Evolutionary conservation across 257 asterid genomes (phyloP).

Genomic region (Haberlea rhodopensis): DNA sequence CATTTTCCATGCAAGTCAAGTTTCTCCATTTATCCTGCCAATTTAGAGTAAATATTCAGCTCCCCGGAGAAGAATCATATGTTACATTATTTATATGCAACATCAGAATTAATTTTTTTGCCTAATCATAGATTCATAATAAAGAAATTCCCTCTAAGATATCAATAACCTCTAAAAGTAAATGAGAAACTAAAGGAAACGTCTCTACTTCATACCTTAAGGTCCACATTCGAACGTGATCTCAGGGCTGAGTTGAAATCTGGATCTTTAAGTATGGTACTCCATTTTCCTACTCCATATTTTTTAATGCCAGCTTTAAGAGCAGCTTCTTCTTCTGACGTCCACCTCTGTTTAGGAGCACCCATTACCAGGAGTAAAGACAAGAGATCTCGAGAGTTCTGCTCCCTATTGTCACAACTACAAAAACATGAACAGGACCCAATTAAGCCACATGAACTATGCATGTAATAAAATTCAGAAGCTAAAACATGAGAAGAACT

Average conservation of each 20-base stretch:
- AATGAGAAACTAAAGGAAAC: conserved; percentile 12
- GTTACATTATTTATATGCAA: not conserved
- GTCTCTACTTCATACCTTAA: conserved; percentile 53
- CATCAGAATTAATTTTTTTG: not conserved
- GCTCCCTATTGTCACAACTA: conserved; percentile 20
- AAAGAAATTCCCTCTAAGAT: conserved; percentile 20
- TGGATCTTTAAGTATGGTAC: conserved; percentile 90
- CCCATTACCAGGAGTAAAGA: conserved; percentile 54
- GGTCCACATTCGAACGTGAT: conserved; percentile 95
- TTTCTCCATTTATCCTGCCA: conserved; percentile 97
- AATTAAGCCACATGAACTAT: not conserved
- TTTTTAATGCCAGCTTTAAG: conserved; percentile 88
- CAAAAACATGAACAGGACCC: conserved; percentile 16
- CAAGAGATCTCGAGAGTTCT: conserved; percentile 11
- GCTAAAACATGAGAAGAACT: conserved; percentile 11
- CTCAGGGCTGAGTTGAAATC: conserved; percentile 67
- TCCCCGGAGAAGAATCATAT: not conserved
- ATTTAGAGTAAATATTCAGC: conserved; percentile 17
- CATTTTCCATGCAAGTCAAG: conserved; percentile 75
- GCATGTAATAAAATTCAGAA: not conserved
- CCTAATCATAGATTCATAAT: conserved; percentile 13
- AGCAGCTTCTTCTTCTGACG: conserved; percentile 96
- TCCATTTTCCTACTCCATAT: conserved; percentile 94
- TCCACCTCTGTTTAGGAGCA: conserved; percentile 98
- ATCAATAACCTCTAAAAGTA: conserved; percentile 15